Evolutionary conservation across 371 early-diverging fungal genomes (phyloP), one percentile per base, ranked within the genome.

Genomic region (Mortierella sp.): DNA sequence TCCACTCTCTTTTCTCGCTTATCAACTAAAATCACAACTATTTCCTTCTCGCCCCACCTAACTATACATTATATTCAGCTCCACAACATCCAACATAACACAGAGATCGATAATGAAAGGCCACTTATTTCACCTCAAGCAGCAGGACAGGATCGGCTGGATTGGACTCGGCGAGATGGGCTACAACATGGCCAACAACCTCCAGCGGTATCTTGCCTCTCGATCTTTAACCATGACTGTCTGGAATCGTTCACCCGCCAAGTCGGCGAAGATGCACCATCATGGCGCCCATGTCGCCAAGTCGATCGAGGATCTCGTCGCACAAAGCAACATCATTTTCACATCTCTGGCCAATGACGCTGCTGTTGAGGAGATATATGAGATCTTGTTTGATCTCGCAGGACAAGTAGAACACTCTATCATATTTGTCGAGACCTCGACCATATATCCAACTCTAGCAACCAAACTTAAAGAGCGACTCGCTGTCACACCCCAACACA

Each of bases 391-490:
- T 40, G 58, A 68, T 8, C 55, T 66, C 39, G 75, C 74, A 5
- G 70, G 75, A 8, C 68, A 62, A 14, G 68, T 67, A 39, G 70
- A 78, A 8, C 68, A 74, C 20, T 49, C 68, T 3, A 66, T 73
- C 35, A 79, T 85, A 47, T 78, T 85, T 72, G 62, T 83, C 63
- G 85, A 83, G 47, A 76, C 72, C 14, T 79, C 80, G 1, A 85
- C 85, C 4, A 78, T 85, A 24, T 77, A 76, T 62, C 83, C 85
- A 28, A 45, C 65, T 0, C 18, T 80, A 49, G 65, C 75, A 6
- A 72, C 80, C 26, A 63, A 75, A 51, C 64, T 72, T 70, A 61
- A 68, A 63, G 70, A 70, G 47, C 62, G 70, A 35, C 62, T 70
- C 32, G 70, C 76, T 1, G 66, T 58, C 20, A 45, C 39, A 3